phyloP scores from a whole-genome alignment of 768 basidiomycete species.

The Ephemerocybe angulata region DNA sequence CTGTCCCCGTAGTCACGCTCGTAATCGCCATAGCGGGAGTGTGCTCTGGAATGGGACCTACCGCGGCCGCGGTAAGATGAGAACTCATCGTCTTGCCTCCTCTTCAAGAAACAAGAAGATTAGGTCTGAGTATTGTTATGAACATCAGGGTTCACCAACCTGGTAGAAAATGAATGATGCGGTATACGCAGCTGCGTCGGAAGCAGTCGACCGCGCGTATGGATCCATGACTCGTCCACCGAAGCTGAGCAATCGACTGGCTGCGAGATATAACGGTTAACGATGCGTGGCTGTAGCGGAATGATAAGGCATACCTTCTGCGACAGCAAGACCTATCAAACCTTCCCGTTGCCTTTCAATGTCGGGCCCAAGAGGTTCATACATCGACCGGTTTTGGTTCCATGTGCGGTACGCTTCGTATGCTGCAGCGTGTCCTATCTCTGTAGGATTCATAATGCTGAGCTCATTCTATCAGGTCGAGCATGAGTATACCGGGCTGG shows the following conservation, averaged over 20 bases:
- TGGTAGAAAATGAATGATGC: constrained; percentile 57
- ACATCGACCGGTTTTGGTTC: constrained; percentile 54
- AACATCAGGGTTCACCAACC: constrained; percentile 38
- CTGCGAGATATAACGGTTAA: constrained; percentile 28
- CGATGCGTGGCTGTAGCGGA: not conserved
- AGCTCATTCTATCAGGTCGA: constrained; percentile 44
- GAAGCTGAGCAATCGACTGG: constrained; percentile 52
- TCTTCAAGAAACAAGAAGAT: constrained; percentile 34
- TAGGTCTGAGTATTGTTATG: constrained; percentile 7
- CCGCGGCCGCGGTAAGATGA: constrained; percentile 18
- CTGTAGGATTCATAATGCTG: constrained; percentile 46
- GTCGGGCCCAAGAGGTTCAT: constrained; percentile 55
- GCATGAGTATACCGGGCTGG: constrained; percentile 2
- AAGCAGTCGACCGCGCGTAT: constrained; percentile 46
- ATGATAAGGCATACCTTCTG: constrained; percentile 49
- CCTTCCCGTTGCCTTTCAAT: constrained; percentile 62
- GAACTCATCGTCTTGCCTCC: constrained; percentile 25
- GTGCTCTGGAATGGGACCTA: constrained; percentile 34
- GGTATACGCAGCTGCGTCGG: constrained; percentile 66
- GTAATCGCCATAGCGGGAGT: constrained; percentile 21
- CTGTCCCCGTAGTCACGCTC: constrained; percentile 3
- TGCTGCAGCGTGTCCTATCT: constrained; percentile 74
- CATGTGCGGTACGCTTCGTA: constrained; percentile 73
- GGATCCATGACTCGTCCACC: constrained; percentile 41
- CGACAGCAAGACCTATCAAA: constrained; percentile 63